phyloP scores from a whole-genome alignment of 192 early-diverging fungal genomes.

The Coemansia sp. region DNA sequence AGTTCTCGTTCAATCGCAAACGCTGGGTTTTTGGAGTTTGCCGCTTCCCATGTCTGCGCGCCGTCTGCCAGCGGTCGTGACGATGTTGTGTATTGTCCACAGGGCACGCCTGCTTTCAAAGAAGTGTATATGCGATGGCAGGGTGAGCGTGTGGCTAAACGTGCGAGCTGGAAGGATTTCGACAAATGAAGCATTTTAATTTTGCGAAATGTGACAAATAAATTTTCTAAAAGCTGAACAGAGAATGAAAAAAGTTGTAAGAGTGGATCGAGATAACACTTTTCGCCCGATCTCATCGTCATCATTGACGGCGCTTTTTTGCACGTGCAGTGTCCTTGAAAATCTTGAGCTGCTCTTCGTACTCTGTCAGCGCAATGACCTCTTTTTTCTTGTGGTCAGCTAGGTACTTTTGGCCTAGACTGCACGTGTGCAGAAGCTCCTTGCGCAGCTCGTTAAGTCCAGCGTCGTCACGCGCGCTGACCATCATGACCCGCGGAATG shows the following conservation, averaged over 20 bases:
- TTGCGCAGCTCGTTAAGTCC: conserved; percentile 72
- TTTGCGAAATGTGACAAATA: no score
- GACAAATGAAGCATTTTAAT: no score
- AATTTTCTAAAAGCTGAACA: no score
- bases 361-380: conserved; percentile 35
- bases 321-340: conserved; percentile 40
- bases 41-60: conserved; percentile 33
- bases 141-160: neutral
- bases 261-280: no score
- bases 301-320: conserved; percentile 17
- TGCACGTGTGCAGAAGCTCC: conserved; percentile 60
- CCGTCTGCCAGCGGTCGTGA: neutral
- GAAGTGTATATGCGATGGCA: neutral
- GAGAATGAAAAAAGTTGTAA: no score
- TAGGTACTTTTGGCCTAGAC: conserved; percentile 51
- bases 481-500: conserved; percentile 57
- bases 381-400: conserved; percentile 41
- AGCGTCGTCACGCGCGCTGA: conserved; percentile 56
- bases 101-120: neutral
- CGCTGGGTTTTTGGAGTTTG: conserved; percentile 47
- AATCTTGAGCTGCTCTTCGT: conserved; percentile 42
- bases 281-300: neutral
- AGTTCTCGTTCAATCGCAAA: conserved; percentile 52
- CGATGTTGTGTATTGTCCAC: conserved; percentile 15
- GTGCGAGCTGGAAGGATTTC: no score